Evolutionary conservation across 2,329 filamentous ascomycete species (phyloP).

Genomic region (Neurospora crassa): DNA sequence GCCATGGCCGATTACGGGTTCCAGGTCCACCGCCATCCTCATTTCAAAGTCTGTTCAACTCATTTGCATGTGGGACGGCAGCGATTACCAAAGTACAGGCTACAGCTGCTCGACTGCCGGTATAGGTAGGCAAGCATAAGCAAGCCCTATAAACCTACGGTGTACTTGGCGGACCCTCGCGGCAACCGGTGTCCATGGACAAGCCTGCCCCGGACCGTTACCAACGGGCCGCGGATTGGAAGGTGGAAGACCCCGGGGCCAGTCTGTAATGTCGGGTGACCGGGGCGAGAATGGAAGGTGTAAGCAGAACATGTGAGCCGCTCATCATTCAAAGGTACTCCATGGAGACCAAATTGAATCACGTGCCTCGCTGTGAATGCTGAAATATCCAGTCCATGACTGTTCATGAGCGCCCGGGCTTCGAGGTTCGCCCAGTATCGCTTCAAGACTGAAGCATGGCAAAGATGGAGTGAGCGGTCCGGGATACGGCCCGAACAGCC

Average conservation of each 20-base stretch:
- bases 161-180: conserved; percentile 3
- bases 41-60: background rate
- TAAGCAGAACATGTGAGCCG: conserved; percentile 11
- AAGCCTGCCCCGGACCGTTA: conserved; percentile 16
- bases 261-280: conserved; percentile 9
- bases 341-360: conserved; percentile 5
- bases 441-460: background rate
- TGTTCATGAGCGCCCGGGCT: background rate
- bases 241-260: conserved; percentile 11
- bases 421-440: background rate
- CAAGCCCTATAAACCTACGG: background rate
- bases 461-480: background rate
- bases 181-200: conserved; percentile 4
- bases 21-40: conserved; percentile 1
- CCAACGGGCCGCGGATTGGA: conserved; percentile 17
- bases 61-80: background rate
- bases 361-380: conserved; percentile 7
- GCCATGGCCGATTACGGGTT: background rate
- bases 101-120: background rate
- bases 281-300: conserved; percentile 8
- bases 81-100: background rate
- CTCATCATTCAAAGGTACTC: conserved; percentile 5
- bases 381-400: conserved; percentile 8
- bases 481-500: background rate
- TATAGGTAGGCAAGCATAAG: background rate